Base-by-base conservation (phyloP, 257 asterid species). In the Fraxinus pennsylvanica region DNA sequence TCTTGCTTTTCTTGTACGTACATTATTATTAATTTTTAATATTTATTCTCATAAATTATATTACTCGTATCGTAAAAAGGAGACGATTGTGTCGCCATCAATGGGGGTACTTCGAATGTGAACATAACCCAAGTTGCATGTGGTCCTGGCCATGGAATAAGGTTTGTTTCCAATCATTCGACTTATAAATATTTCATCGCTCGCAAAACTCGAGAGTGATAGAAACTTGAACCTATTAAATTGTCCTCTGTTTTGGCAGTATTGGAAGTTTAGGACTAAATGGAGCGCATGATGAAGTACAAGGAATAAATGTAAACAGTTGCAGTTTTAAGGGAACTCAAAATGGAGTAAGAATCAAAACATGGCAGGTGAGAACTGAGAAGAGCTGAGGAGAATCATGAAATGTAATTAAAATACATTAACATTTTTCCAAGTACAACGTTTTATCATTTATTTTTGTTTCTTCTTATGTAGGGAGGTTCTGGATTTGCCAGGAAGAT, bases 61-160 rank as follows among this genome's bases (percentile, higher is more conserved):
- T 27, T n/a, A 1, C 8, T 57, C 9, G 0, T 41, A 8, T 74
- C 54, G 8, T 78, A 70, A 77, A 54, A 89, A 38, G 94, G 94
- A 57, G 91, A 89, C 17, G 91, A 89, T 38, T 86, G 91, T 43
- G 82, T 89, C 29, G 90, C 92, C 43, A 83, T 87, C 8, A 89
- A 86, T 7, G 84, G 82, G 10, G 92, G 94, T 1, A 59, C 87
- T 33, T 81, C 88, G 9, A 63, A 83, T 45, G 82, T 89, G 41
- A 12, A 14, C 50, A 83, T 89, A 73, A 84, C 89, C 68, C 74
- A 82, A 25, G 80, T 89, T 72, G 19, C 32, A 47, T 89, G 94
- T 73, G 91, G 94, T 61, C 94, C 90, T 2, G 90, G 92, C 68
- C 91, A 89, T 74, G 90, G 91, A 74, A 87, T 87, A 84, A 87